Evolutionary conservation across 2,329 filamentous ascomycete genomes (phyloP), one percentile per base, ranked within the genome.

Genomic region (Phialemoniopsis sp.): DNA sequence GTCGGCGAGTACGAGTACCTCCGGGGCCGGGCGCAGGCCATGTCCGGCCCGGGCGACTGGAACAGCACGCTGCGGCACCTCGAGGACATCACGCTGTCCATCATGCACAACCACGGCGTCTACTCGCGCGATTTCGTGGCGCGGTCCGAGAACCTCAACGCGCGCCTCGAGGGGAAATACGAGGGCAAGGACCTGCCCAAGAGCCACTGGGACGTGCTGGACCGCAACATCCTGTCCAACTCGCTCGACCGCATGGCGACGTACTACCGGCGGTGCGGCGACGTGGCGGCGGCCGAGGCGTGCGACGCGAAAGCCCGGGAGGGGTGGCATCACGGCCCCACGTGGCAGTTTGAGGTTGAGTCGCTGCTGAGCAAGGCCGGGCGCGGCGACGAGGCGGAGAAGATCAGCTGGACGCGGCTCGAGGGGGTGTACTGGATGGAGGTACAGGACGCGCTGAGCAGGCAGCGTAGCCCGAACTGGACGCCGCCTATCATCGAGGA

Each of bases 271-370:
- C 30, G 13, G 13, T 32, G n/a, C 36, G 39, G 19, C 28, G 32
- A 38, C 21, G 8, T 14, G 8, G 13, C 13, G 12, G 30, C 35
- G 7, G 36, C 40, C 3, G 32, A 17, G 21, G 21, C 17, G 16
- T 43, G 19, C 18, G 18, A 10, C 9, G 30, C 14, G 8, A 41
- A 46, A 37, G 39, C 43, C 2, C 34, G n/a, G 16, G 40, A 43
- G 17, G 41, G 45, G n/a, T 47, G 45, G 45, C 35, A 37, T 32
- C 32, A 31, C 15, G 9, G 26, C 18, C 39, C 34, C 18, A 13
- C n/a, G n/a, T 46, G 43, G 40, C 45, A 45, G n/a, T 33, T 43
- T 4, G 43, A 47, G 32, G 40, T 39, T 14, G 43, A 46, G 29
- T 13, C 19, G 18, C 18, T 26, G 8, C 41, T 47, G 4, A 34